Evolutionary conservation across 768 basidiomycete species (phyloP).

Genomic region (Mycena epipterygia): DNA sequence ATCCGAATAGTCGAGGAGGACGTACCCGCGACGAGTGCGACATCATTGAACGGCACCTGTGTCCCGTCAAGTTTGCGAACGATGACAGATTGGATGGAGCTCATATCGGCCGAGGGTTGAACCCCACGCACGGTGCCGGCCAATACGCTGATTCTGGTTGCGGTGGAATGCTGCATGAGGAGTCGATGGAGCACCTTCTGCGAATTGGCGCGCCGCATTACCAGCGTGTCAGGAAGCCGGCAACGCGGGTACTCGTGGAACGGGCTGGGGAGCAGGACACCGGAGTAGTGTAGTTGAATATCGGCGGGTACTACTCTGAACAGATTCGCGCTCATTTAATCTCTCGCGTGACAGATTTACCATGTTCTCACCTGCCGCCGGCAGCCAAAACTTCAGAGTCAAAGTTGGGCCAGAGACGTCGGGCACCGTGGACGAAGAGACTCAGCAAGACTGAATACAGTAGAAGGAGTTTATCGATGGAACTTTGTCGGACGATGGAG

Average conservation of each 20-base stretch:
- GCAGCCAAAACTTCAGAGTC: slow-evolving; percentile 28
- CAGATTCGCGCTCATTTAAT: neutral
- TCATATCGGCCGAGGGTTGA: neutral
- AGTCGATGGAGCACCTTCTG: slow-evolving; percentile 33
- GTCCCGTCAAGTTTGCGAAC: slow-evolving; percentile 32
- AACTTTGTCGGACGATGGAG: neutral
- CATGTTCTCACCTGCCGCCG: slow-evolving; percentile 34
- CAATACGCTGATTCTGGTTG: slow-evolving; percentile 1
- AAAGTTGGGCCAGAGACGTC: slow-evolving; percentile 40
- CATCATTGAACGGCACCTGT: slow-evolving; percentile 9
- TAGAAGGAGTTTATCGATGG: neutral
- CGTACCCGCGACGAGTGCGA: slow-evolving; percentile 25
- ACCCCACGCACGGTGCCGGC: slow-evolving; percentile 22
- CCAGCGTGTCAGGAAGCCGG: slow-evolving; percentile 30
- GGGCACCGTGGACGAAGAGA: slow-evolving; percentile 32
- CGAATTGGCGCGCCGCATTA: slow-evolving; percentile 31
- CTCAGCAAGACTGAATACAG: slow-evolving; percentile 26
- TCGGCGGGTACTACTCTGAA: slow-evolving; percentile 32
- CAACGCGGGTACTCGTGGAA: slow-evolving; percentile 16
- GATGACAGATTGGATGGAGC: slow-evolving; percentile 21
- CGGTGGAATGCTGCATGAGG: neutral
- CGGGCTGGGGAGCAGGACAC: slow-evolving; percentile 20
- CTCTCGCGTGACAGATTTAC: no score
- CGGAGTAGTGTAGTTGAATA: slow-evolving; percentile 31
- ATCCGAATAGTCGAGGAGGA: neutral